phyloP scores from a whole-genome alignment of 2,329 filamentous ascomycete genomes.

The Fusarium acutatum region DNA sequence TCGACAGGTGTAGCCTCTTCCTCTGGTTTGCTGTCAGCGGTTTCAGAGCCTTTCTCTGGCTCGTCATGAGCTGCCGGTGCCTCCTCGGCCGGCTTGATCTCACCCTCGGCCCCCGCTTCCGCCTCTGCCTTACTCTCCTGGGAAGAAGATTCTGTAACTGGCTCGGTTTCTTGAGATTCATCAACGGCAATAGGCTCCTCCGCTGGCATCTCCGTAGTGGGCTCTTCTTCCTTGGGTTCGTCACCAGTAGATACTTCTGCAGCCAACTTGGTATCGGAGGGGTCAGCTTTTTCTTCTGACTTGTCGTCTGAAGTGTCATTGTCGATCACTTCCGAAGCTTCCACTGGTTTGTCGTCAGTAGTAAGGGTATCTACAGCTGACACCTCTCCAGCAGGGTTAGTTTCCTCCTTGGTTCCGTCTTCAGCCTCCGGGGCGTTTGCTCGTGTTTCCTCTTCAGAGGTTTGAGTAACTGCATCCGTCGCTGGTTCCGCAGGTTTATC shows the following conservation, averaged over 20 bases:
- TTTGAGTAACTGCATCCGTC: not conserved
- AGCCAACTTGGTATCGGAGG: not conserved
- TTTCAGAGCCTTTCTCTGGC: slow-evolving; percentile 12
- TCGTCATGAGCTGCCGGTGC: slow-evolving; percentile 6
- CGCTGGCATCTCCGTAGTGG: not conserved
- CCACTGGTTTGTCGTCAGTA: not conserved
- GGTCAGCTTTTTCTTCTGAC: not conserved
- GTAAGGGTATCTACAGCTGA: not conserved
- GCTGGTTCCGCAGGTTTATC: not conserved
- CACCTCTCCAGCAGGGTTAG: not conserved
- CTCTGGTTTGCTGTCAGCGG: slow-evolving; percentile 20
- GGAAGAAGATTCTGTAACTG: not conserved
- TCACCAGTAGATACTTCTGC: not conserved
- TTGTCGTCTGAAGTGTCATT: not conserved
- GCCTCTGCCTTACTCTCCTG: slow-evolving; percentile 1
- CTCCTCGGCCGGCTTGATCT: not conserved
- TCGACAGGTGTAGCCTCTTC: slow-evolving; percentile 22
- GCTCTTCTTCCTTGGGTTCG: not conserved
- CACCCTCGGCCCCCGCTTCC: not conserved
- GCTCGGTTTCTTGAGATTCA: not conserved
- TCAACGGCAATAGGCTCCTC: not conserved
- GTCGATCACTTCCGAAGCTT: not conserved
- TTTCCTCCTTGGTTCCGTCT: not conserved
- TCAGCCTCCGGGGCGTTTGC: not conserved
- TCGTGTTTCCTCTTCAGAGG: not conserved